These are phyloP conservation scores for Pythium aristosporum DNA, from an alignment of 352 stramenopile genomes.

Conservation along the genomic window DNA sequence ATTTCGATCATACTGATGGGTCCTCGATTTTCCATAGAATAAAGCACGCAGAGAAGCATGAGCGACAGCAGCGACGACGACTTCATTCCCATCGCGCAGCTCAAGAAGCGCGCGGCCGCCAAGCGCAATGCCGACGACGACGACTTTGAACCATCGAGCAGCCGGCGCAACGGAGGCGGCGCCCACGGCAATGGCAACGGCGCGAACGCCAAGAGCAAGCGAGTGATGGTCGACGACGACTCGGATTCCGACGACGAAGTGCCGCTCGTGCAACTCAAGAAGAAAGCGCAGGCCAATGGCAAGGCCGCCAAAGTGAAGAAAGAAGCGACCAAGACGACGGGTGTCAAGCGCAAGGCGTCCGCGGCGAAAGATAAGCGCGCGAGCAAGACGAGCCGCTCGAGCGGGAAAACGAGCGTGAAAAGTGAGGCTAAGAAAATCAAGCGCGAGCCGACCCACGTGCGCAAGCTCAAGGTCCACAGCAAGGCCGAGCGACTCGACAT, in stretches of 20 bases:
- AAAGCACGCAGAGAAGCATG: slow-evolving; percentile 4
- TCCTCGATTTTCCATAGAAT: background rate
- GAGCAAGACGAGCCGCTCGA: slow-evolving; percentile 32
- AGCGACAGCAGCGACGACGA: slow-evolving; percentile 83
- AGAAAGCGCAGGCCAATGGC: slow-evolving; percentile 21
- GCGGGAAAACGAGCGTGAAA: slow-evolving; percentile 41
- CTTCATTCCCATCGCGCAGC: slow-evolving; percentile 63
- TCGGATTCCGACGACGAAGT: slow-evolving; percentile 78
- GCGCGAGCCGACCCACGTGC: slow-evolving; percentile 52
- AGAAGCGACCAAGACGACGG: slow-evolving; percentile 19
- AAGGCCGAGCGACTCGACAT: slow-evolving; percentile 94
- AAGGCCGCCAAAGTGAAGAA: slow-evolving; percentile 42
- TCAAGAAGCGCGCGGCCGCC: slow-evolving; percentile 46
- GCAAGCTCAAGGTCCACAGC: slow-evolving; percentile 93
- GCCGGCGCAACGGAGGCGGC: background rate
- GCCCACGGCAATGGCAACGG: slow-evolving; percentile 7
- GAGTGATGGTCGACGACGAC: slow-evolving; percentile 44
- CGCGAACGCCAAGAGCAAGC: slow-evolving; percentile 32
- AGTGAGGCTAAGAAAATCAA: slow-evolving; percentile 42
- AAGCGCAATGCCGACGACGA: slow-evolving; percentile 28
- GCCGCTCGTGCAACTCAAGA: slow-evolving; percentile 84
- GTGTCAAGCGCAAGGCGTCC: slow-evolving; percentile 50
- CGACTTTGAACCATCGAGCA: slow-evolving; percentile 24
- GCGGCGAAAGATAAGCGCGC: slow-evolving; percentile 13
- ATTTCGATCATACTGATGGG: background rate